phyloP scores from a whole-genome alignment of 106 monocot genomes.

The Phalaenopsis equestris region DNA sequence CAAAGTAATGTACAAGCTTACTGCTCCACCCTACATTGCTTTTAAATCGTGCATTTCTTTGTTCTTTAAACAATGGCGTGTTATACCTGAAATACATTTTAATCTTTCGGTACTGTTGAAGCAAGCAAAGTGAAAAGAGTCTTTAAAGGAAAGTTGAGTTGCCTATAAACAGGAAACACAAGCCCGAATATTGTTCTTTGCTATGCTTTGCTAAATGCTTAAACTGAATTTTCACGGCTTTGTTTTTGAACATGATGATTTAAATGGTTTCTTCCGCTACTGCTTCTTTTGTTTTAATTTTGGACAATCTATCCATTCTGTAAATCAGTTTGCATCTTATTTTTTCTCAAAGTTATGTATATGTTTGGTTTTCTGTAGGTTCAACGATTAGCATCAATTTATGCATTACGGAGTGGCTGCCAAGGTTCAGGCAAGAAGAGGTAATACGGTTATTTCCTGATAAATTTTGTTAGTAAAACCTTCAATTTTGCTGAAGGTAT shows the following conservation, averaged over 20 bases:
- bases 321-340: neutral
- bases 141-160: too few species aligned
- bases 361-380: constrained; percentile 30
- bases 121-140: too few species aligned
- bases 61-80: too few species aligned
- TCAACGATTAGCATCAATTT: constrained; percentile 85
- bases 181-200: too few species aligned
- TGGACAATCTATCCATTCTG: neutral
- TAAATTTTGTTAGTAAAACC: neutral
- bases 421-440: constrained; percentile 96
- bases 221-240: too few species aligned
- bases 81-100: too few species aligned
- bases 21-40: too few species aligned
- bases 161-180: too few species aligned
- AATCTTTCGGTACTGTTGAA: too few species aligned
- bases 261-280: neutral
- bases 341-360: neutral
- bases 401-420: constrained; percentile 58
- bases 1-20: too few species aligned
- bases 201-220: too few species aligned
- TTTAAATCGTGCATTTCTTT: too few species aligned
- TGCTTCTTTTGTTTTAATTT: neutral
- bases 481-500: neutral
- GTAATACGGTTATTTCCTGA: constrained; percentile 21
- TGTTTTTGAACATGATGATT: neutral